Evolutionary conservation across 176 grass and related monocot genomes (phyloP), one percentile per base, ranked within the genome.

Genomic region (Hordeum vulgare): DNA sequence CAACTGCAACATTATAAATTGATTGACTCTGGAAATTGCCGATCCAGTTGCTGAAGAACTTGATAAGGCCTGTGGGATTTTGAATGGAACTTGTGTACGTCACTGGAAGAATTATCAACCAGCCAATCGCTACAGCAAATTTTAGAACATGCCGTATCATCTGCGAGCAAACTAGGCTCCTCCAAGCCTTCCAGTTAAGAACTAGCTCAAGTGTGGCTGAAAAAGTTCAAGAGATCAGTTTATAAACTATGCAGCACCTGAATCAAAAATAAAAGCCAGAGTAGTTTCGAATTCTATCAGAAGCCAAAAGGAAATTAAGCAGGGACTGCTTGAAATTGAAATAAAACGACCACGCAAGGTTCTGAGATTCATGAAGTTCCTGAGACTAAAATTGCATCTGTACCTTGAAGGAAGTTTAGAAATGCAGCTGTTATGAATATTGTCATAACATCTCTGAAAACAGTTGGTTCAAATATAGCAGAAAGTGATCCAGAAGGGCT

Each of bases 351-450:
- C 51, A 74, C 41, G 0, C 44, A 76, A 84, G 58, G 18, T 57
- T 13, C 66, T 0, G 74, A 66, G 28, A 74, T 62, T 14, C 27
- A 72, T 9, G 53, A 45, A 80, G 7, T 61, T 25, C n/a, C 29
- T 35, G 7, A 83, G 70, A 34, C 66, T 14, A 29, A 62, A 81
- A 74, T 2, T 56, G 57, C n/a, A n/a, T 18, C 13, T 35, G 9
- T 80, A 98, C 96, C 93, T 96, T 96, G 93, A 39, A 99, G 87
- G 76, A 98, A 95, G 83, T 98, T 95, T 23, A 98, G 85, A 69
- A 98, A 88, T 79, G 92, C 89, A 80, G 95, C 90, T 5, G 90
- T 98, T 88, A 98, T 90, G 74, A 98, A 98, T 85, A 98, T 93
- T 84, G 86, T 98, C 77, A 91, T 85, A 65, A 95, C 90, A 82